Evolutionary conservation across 306 rosid species (phyloP).

Genomic region (Luffa aegyptiaca): DNA sequence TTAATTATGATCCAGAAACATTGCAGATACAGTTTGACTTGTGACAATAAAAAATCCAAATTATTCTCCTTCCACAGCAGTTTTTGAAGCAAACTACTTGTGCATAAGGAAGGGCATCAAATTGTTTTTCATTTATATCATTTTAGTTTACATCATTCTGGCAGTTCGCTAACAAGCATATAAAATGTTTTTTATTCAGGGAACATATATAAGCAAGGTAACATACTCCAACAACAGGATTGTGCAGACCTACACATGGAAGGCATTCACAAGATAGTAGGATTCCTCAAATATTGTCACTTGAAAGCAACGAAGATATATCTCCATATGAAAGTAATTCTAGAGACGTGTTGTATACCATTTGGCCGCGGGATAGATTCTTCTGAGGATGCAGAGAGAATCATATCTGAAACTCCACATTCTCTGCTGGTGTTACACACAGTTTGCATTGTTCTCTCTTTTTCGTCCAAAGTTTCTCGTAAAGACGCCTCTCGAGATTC

Average conservation of each 20-base stretch:
- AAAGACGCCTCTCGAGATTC: slow-evolving; percentile 32
- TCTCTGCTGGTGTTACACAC: slow-evolving; percentile 16
- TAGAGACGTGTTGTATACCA: slow-evolving; percentile 33
- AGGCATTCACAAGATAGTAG: background rate
- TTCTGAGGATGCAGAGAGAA: slow-evolving; percentile 22
- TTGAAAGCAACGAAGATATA: slow-evolving; percentile 5
- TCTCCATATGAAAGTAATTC: background rate
- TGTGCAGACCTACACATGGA: background rate
- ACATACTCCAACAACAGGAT: background rate
- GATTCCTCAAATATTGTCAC: background rate
- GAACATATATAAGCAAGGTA: background rate
- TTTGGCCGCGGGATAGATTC: slow-evolving; percentile 22
- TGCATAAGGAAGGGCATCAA: background rate
- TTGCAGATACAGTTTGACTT: background rate
- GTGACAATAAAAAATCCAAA: background rate
- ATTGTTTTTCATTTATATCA: background rate
- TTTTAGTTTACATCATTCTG: no score
- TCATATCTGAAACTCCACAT: slow-evolving; percentile 14
- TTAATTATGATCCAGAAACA: background rate
- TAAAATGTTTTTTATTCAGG: background rate
- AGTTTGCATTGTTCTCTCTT: slow-evolving; percentile 20
- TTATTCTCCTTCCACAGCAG: background rate
- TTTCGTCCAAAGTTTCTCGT: slow-evolving; percentile 17
- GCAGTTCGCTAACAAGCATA: background rate
- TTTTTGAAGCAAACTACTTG: background rate